Base-by-base conservation (phyloP, 1,284 basidiomycete genomes). In the Entoloma clypeatum region DNA sequence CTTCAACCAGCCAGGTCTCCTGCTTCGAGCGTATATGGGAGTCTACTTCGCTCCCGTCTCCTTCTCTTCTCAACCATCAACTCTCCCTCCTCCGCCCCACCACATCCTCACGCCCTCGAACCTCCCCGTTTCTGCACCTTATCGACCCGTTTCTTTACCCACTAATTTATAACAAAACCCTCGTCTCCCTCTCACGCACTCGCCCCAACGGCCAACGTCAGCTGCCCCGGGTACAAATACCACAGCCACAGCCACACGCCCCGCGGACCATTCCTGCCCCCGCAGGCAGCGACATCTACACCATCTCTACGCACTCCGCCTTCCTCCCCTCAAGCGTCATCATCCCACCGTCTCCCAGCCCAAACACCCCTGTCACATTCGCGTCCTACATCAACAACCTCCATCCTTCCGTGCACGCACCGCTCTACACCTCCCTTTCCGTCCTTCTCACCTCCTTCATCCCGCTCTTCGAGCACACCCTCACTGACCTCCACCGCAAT, bases 21-120 rank as follows among this genome's bases (percentile, higher is more conserved):
- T 75, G 72, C 50, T 76, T 74, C 43, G 74, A 77, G 39, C 65
- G 73, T 14, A 72, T 79, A 18, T 79, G 74, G 74, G 67, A 77
- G 47, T 67, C 69, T 1, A 55, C 64, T 16, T 24, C 36, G 16
- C 44, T 68, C 14, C 25, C 67, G 13, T 48, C 55, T 28, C 18
- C 35, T 5, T 4, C 39, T 6, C 39, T 46, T 11, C 45, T 66
- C 33, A 44, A 58, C 17, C 19, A 51, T 17, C 47, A 47, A 22
- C 49, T 65, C 17, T 37, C 40, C 13, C 24, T 21, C 23, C 51
- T 68, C 14, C 56, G 39, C 14, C 21, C 18, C 17, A 24, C 26
- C n/a, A 39, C 19, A 17, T 27, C 26, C 43, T 28, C 43, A 44
- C 18, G 44, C 39, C n/a, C 51, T 30, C 57, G 46, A 56, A 36